These are phyloP conservation scores for Cymbidium sinense DNA, from an alignment of 106 monocot genomes.

Conservation along the genomic window DNA sequence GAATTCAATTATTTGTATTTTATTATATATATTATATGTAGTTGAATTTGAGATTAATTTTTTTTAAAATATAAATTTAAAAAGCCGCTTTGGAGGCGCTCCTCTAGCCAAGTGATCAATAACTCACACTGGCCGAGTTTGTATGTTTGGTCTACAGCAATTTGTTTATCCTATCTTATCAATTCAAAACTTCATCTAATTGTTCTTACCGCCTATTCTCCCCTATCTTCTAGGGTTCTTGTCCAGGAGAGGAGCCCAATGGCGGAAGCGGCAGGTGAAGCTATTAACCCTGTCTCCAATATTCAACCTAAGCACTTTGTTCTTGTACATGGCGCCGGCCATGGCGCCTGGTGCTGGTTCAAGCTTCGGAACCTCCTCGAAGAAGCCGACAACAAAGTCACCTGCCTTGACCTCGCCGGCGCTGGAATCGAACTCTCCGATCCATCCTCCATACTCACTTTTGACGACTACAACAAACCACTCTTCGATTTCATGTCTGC, in stretches of 20 bases:
- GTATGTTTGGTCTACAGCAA: too few species aligned
- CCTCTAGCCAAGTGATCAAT: too few species aligned
- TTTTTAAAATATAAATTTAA: too few species aligned
- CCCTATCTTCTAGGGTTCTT: too few species aligned
- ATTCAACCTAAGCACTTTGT: constrained; percentile 23
- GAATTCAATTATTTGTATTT: too few species aligned
- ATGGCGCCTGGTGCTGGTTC: constrained; percentile 60
- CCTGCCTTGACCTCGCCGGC: constrained; percentile 37
- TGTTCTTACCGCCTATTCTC: too few species aligned
- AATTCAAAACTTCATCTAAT: too few species aligned
- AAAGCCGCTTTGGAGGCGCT: too few species aligned
- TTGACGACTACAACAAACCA: constrained; percentile 39
- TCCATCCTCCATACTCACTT: constrained; percentile 15
- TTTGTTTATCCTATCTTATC: too few species aligned
- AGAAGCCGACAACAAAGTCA: constrained; percentile 23
- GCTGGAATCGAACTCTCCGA: constrained; percentile 27
- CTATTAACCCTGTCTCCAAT: not conserved
- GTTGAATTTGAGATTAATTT: too few species aligned
- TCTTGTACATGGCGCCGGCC: constrained; percentile 41
- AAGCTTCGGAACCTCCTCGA: constrained; percentile 25
- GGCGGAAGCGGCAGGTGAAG: not conserved
- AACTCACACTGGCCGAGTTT: too few species aligned
- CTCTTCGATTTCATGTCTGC: constrained; percentile 31
- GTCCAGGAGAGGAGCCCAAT: not conserved
- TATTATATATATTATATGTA: too few species aligned